Conservation (phyloP, 2,329 filamentous ascomycete species). For the Fusarium avenaceum region DNA sequence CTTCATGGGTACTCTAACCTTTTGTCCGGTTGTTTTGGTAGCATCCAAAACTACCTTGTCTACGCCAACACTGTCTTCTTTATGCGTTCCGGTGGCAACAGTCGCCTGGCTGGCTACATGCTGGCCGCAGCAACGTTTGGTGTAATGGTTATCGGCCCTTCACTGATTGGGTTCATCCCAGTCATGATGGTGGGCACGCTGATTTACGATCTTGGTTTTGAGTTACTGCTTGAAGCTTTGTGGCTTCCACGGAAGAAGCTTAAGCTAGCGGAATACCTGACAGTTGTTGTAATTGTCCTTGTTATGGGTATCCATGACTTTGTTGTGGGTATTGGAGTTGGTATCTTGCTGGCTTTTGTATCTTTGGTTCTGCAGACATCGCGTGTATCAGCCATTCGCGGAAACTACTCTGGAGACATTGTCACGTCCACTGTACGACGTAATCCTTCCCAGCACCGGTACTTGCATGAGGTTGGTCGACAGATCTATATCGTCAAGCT, state of each 20-base stretch:
- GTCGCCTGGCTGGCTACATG: conserved; percentile 85
- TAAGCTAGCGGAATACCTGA: conserved; percentile 88
- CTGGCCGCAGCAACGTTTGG: conserved; percentile 84
- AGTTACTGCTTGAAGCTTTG: conserved; percentile 88
- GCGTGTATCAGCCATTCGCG: conserved; percentile 87
- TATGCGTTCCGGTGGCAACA: conserved; percentile 91
- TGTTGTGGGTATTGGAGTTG: conserved; percentile 91
- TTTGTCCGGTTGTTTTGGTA: conserved; percentile 86
- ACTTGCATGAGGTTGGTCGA: conserved; percentile 84
- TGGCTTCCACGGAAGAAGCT: conserved; percentile 91
- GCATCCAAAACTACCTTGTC: conserved; percentile 96
- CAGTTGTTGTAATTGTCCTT: conserved; percentile 88
- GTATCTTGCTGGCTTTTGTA: conserved; percentile 90
- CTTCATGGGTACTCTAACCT: conserved; percentile 95
- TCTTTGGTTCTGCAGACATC: conserved; percentile 94
- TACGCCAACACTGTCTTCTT: conserved; percentile 99
- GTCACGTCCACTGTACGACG: conserved; percentile 93
- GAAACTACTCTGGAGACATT: conserved; percentile 89
- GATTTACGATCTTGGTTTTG: conserved; percentile 95
- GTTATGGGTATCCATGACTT: conserved; percentile 99
- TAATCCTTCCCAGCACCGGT: conserved; percentile 89
- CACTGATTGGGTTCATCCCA: conserved; percentile 92
- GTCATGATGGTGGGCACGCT: conserved; percentile 96
- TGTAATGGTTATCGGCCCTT: conserved; percentile 87
- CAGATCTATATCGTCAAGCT: conserved; percentile 95